Conservation (phyloP, 2,329 filamentous ascomycete genomes). For the Hypocrella siamensis region DNA sequence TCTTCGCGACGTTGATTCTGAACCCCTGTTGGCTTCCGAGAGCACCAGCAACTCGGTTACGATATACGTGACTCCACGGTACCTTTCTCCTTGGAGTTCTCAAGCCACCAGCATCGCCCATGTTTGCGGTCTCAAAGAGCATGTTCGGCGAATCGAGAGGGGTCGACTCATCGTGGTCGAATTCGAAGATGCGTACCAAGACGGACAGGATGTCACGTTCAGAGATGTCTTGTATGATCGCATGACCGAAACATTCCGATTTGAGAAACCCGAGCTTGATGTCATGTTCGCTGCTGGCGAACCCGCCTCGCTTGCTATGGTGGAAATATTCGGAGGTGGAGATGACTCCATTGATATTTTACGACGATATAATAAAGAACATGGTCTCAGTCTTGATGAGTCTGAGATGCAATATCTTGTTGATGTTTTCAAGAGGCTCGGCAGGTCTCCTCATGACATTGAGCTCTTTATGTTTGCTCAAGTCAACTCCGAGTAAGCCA, state of each 20-base stretch:
- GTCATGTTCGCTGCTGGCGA: constrained; percentile 62
- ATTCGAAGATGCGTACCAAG: constrained; percentile 30
- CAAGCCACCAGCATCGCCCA: constrained; percentile 89
- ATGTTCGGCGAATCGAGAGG: constrained; percentile 68
- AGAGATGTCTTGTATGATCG: constrained; percentile 72
- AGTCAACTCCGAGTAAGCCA: constrained; percentile 68
- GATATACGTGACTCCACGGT: constrained; percentile 65
- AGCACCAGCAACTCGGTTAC: constrained; percentile 32
- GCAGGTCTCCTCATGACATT: constrained; percentile 64
- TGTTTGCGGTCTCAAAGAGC: constrained; percentile 65
- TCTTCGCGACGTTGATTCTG: constrained; percentile 22
- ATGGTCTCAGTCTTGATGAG: constrained; percentile 74
- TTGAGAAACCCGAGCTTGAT: constrained; percentile 50
- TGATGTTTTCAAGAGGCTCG: constrained; percentile 29
- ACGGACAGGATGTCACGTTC: constrained; percentile 36
- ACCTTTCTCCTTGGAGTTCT: constrained; percentile 94
- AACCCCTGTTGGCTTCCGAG: constrained; percentile 11
- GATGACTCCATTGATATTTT: constrained; percentile 55
- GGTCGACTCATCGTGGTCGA: constrained; percentile 62
- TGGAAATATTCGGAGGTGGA: constrained; percentile 55
- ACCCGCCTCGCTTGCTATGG: constrained; percentile 50
- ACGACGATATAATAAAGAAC: constrained; percentile 65
- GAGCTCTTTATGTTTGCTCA: constrained; percentile 99
- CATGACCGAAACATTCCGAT: constrained; percentile 78
- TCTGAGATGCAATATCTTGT: constrained; percentile 90